phyloP scores from a whole-genome alignment of 2,329 filamentous ascomycete species.

The Epichloe baconii region DNA sequence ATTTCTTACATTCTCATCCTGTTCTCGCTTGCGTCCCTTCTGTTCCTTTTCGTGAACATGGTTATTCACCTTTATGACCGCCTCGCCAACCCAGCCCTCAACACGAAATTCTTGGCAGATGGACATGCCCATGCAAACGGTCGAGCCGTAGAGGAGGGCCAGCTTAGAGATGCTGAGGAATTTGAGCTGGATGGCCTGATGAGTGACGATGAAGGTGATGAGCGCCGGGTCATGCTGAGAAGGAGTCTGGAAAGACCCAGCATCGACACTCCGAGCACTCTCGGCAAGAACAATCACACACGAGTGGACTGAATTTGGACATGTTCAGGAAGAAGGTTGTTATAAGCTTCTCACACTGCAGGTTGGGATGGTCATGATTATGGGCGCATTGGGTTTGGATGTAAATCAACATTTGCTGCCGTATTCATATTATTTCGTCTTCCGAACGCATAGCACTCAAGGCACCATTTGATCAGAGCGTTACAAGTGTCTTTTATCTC shows the following conservation, averaged over 20 bases:
- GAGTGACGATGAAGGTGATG: constrained; percentile 71
- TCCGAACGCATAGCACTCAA: not conserved
- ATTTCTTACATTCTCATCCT: constrained; percentile 87
- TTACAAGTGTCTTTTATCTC: not conserved
- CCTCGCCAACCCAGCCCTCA: constrained; percentile 24
- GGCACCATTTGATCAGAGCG: not conserved
- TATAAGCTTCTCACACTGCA: not conserved
- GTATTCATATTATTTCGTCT: not conserved
- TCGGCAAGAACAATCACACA: constrained; percentile 20
- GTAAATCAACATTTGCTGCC: not conserved
- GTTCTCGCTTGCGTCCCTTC: constrained; percentile 76
- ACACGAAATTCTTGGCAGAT: constrained; percentile 24
- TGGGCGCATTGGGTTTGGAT: not conserved
- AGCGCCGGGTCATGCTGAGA: constrained; percentile 25
- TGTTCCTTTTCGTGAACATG: constrained; percentile 85
- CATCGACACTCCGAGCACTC: constrained; percentile 29
- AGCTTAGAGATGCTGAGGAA: constrained; percentile 70
- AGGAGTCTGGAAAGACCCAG: constrained; percentile 17
- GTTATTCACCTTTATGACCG: constrained; percentile 75
- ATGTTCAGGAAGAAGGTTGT: not conserved
- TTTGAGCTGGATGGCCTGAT: constrained; percentile 88
- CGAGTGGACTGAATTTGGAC: constrained; percentile 10
- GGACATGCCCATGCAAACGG: constrained; percentile 22
- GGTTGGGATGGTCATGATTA: not conserved
- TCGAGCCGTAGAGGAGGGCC: constrained; percentile 33